Conservation (phyloP, 108 stramenopile species). For the Schizochytrium sp. region DNA sequence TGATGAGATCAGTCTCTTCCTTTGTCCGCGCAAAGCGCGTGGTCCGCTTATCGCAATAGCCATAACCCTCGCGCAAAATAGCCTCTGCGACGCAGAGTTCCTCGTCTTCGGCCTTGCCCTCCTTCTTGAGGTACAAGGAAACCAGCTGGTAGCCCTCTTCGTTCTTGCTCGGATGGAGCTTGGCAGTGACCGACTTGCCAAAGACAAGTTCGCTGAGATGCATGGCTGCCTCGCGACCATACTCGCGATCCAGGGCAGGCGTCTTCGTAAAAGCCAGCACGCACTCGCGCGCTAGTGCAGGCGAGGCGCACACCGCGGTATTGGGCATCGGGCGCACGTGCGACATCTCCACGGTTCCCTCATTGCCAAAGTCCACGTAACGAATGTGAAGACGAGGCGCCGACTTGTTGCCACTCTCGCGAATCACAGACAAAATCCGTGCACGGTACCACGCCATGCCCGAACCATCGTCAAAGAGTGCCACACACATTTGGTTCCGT, state of each 20-base stretch:
- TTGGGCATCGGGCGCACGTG: conserved; percentile 71
- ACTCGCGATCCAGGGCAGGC: conserved; percentile 63
- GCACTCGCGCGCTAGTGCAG: conserved; percentile 72
- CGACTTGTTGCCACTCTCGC: conserved; percentile 45
- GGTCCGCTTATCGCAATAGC: neutral
- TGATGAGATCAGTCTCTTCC: neutral
- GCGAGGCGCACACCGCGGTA: conserved; percentile 60
- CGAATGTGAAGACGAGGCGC: conserved; percentile 47
- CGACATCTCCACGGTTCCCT: conserved; percentile 60
- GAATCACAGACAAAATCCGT: conserved; percentile 39
- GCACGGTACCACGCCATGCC: conserved; percentile 90
- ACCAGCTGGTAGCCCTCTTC: neutral
- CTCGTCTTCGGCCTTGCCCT: neutral
- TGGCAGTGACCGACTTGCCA: conserved; percentile 63
- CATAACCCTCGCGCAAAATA: neutral
- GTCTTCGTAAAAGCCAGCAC: conserved; percentile 60
- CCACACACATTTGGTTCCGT: conserved; percentile 71
- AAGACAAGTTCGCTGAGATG: conserved; percentile 64
- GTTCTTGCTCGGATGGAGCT: neutral
- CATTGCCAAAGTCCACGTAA: conserved; percentile 94
- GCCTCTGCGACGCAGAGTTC: neutral
- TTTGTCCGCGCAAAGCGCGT: neutral
- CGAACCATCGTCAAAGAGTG: conserved; percentile 86
- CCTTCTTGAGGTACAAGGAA: neutral
- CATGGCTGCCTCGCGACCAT: conserved; percentile 70